Percentiles rank a stretch among this genome's conserved stretches.
phyloP scores from a whole-genome alignment of 139 green algal species.

The Mychonastes homosphaera region DNA sequence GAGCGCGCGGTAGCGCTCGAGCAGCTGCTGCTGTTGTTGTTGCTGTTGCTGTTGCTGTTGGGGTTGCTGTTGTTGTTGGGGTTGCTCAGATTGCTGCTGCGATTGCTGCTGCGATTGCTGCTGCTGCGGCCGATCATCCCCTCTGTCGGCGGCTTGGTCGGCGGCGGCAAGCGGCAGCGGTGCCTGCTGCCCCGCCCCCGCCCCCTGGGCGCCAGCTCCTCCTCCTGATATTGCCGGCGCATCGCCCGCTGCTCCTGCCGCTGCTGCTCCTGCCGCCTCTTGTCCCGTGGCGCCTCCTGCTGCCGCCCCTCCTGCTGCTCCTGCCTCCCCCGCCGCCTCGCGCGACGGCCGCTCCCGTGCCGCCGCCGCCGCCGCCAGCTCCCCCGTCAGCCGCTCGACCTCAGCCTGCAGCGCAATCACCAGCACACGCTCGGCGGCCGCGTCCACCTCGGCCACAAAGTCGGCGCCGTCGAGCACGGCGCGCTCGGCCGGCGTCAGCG shows the following conservation, averaged over 20 bases:
- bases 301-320: too few relatives aligned
- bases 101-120: too few relatives aligned
- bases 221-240: constrained; percentile 3
- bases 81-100: too few relatives aligned
- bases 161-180: not conserved
- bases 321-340: too few relatives aligned
- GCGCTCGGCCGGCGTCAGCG: too few relatives aligned
- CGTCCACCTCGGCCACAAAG: constrained; percentile 19
- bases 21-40: not conserved
- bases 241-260: not conserved
- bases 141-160: too few relatives aligned
- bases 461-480: too few relatives aligned
- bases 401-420: constrained; percentile 20
- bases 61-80: not conserved
- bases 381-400: constrained; percentile 2
- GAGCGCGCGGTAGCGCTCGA: constrained; percentile 33
- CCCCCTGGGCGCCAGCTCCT: not conserved
- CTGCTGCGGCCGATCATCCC: too few relatives aligned
- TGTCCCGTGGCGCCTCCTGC: too few relatives aligned
- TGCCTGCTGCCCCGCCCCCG: not conserved
- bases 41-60: not conserved
- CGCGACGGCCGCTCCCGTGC: too few relatives aligned
- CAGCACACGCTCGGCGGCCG: constrained; percentile 24
- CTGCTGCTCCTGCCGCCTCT: too few relatives aligned
- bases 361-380: too few relatives aligned